Evolutionary conservation across 176 grass and related monocot genomes (phyloP), one percentile per base, ranked within the genome.

Genomic region (Rhynchospora breviuscula): DNA sequence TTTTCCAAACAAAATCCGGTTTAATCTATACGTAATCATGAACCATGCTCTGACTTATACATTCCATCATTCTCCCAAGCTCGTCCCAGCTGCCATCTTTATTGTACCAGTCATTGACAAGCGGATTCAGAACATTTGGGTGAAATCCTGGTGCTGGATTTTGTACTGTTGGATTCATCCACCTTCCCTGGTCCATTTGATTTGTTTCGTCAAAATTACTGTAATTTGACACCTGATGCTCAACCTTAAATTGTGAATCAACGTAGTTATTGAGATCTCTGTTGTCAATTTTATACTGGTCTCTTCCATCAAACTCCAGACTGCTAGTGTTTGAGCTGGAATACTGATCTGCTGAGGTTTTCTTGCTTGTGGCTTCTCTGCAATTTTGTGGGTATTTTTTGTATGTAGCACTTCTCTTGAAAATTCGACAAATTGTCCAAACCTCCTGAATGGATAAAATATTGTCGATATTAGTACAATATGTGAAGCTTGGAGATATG

Each of bases 371-470:
- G 5, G 82, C 83, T 74, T 85, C 78, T 81, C 71, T 9, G 23
- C 86, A 77, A 58, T 80, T 78, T 77, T 88, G 89, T 46, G 71
- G 85, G 3, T 90, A 54, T 82, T 82, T 90, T 72, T 83, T 94
- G 86, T 86, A 85, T 10, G 87, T 88, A 54, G 68, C 35, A 26
- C 75, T 89, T 79, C 94, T 89, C 69, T 70, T 94, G 82, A 92
- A 97, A 82, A 97, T 94, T 85, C 94, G 80, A 66, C 94, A 97
- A 69, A 97, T 83, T 33, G 92, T 97, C 94, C 94, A 97, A 2
- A 97, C 88, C 59, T 97, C 94, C 94, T 97, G 84, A 31, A 86
- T 54, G 49, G 23, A 22, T 53, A 82, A 82, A 51, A 11, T 49
- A 40, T 52, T 82, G 0, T 31, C 31, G 2, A 25, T 56, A 67